Conservation (phyloP, 495 filamentous ascomycete species). For the Penicillium argentinense region DNA sequence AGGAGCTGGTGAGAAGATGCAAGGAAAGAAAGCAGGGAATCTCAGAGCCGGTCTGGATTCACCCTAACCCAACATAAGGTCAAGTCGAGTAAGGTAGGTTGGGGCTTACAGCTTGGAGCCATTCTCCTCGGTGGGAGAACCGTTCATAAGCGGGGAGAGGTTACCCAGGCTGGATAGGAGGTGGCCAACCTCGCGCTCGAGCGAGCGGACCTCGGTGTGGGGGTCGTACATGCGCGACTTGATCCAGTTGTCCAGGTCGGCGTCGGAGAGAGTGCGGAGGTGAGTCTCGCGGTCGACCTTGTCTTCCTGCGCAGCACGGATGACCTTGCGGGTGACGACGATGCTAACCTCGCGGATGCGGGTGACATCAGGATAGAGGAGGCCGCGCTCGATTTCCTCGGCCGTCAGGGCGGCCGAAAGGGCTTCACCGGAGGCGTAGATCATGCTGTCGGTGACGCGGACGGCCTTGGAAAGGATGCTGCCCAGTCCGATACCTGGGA, state of each 20-base stretch:
- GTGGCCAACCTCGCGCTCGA: conserved; percentile 54
- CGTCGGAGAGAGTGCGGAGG: conserved; percentile 70
- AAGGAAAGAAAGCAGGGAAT: too few species aligned
- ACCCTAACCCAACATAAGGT: too few species aligned
- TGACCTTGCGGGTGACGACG: conserved; percentile 85
- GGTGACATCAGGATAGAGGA: conserved; percentile 91
- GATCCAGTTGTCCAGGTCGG: conserved; percentile 76
- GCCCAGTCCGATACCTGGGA: conserved; percentile 94
- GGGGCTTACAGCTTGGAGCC: conserved; percentile 49
- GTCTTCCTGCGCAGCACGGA: conserved; percentile 81
- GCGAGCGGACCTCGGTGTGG: conserved; percentile 57
- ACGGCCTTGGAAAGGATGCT: conserved; percentile 89
- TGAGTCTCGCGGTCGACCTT: conserved; percentile 78
- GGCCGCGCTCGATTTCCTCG: conserved; percentile 75
- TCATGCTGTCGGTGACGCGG: conserved; percentile 90
- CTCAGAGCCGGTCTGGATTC: too few species aligned
- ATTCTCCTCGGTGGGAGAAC: conserved; percentile 38
- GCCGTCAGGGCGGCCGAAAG: conserved; percentile 75
- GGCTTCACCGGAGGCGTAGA: conserved; percentile 83
- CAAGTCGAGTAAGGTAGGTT: too few species aligned
- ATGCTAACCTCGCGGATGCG: conserved; percentile 90
- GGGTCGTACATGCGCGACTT: conserved; percentile 81
- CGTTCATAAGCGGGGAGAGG: conserved; percentile 26
- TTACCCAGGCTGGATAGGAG: conserved; percentile 44
- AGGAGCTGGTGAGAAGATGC: too few species aligned